These are phyloP conservation scores for Cyberlindnera galapagoensis DNA, from an alignment of 805 yeast species.

Conservation along the genomic window DNA sequence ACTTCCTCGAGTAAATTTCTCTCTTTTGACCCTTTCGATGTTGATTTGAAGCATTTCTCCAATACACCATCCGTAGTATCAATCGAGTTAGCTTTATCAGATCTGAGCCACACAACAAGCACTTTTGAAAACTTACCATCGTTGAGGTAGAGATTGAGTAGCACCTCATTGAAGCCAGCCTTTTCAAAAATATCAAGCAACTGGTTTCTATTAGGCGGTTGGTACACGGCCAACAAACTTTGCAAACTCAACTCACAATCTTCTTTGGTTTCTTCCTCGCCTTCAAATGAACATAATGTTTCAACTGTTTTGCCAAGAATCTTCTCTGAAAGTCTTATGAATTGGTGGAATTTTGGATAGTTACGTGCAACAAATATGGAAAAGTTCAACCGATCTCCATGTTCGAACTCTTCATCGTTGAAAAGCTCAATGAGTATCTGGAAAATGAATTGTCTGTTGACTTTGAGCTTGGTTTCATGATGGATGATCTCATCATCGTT, in stretches of 20 bases:
- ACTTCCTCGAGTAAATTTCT: slow-evolving; percentile 14
- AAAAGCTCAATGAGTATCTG: slow-evolving; percentile 63
- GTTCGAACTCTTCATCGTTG: slow-evolving; percentile 29
- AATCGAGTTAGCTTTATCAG: slow-evolving; percentile 20
- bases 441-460: slow-evolving; percentile 71
- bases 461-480: slow-evolving; percentile 22
- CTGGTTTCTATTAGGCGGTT: slow-evolving; percentile 45
- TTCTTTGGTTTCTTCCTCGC: slow-evolving; percentile 25
- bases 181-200: slow-evolving; percentile 45
- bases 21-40: slow-evolving; percentile 18
- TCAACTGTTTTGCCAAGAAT: slow-evolving; percentile 42
- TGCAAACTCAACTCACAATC: slow-evolving; percentile 77
- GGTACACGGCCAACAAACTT: slow-evolving; percentile 59
- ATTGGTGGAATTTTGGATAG: slow-evolving; percentile 81
- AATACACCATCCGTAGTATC: slow-evolving; percentile 24
- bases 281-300: slow-evolving; percentile 39
- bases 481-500: slow-evolving; percentile 48
- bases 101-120: slow-evolving; percentile 45
- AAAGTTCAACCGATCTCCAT: slow-evolving; percentile 30
- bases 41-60: slow-evolving; percentile 21
- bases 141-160: slow-evolving; percentile 48
- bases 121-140: slow-evolving; percentile 49
- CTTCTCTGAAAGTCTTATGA: slow-evolving; percentile 63
- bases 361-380: slow-evolving; percentile 74
- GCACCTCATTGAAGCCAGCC: slow-evolving; percentile 51